Evolutionary conservation across 805 yeast species (phyloP).

Genomic region (Sugiyamaella boreocaroliniensis): DNA sequence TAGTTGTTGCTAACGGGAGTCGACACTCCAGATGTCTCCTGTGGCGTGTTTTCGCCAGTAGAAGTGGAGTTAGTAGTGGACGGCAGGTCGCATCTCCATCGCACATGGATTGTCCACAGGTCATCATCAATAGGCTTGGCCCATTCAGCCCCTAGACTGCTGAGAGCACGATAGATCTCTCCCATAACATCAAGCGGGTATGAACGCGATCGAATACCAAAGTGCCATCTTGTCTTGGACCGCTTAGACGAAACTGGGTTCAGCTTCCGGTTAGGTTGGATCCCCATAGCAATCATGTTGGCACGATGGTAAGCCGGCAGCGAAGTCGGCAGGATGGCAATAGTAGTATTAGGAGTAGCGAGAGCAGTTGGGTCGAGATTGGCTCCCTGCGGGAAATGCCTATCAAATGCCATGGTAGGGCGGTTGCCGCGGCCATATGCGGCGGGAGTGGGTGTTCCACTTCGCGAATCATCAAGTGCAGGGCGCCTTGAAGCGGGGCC

Average conservation of each 20-base stretch:
- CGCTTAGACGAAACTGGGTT: conserved; percentile 57
- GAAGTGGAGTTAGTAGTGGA: not conserved
- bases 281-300: conserved; percentile 62
- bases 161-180: conserved; percentile 89
- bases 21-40: not conserved
- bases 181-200: conserved; percentile 99
- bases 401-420: conserved; percentile 35
- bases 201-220: conserved; percentile 91
- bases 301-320: conserved; percentile 93
- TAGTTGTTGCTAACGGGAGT: conserved; percentile 6
- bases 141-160: conserved; percentile 96
- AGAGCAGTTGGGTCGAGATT: conserved; percentile 21
- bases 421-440: conserved; percentile 27
- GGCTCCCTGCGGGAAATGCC: conserved; percentile 29
- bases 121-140: conserved; percentile 91
- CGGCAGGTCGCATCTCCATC: conserved; percentile 65
- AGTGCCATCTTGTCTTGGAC: conserved; percentile 96
- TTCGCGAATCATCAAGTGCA: not conserved
- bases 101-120: conserved; percentile 89
- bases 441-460: not conserved
- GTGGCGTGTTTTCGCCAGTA: conserved; percentile 4
- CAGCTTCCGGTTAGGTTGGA: conserved; percentile 37
- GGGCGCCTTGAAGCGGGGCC: not conserved
- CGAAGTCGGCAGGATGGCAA: conserved; percentile 89
- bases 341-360: conserved; percentile 62